phyloP scores from a whole-genome alignment of 2,329 filamentous ascomycete species.

The Alternaria gaisen region DNA sequence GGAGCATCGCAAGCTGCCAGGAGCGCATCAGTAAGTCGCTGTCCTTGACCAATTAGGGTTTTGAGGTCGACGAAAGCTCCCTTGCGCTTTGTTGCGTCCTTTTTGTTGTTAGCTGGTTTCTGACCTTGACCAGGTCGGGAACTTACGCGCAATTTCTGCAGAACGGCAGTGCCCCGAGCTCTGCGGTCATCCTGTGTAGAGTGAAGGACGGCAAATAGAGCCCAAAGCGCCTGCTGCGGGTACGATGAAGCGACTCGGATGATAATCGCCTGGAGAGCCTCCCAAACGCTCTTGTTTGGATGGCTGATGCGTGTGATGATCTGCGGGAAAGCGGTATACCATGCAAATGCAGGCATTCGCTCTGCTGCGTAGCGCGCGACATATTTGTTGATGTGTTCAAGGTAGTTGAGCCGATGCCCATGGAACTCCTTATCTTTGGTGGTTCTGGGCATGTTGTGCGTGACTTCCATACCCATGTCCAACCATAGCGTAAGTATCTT shows the following conservation, averaged over 20 bases:
- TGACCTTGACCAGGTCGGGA: slow-evolving; percentile 8
- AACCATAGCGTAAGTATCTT: slow-evolving; percentile 94
- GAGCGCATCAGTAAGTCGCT: slow-evolving; percentile 83
- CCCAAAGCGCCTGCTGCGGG: slow-evolving; percentile 92
- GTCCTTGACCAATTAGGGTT: slow-evolving; percentile 76
- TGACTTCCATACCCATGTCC: slow-evolving; percentile 81
- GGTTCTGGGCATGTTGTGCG: slow-evolving; percentile 31
- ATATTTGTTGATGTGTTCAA: slow-evolving; percentile 65
- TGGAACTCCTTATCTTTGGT: slow-evolving; percentile 43
- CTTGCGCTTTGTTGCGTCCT: slow-evolving; percentile 64
- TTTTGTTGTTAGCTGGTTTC: slow-evolving; percentile 45
- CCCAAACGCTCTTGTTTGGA: slow-evolving; percentile 78
- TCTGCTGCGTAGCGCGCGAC: slow-evolving; percentile 77
- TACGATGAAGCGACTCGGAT: slow-evolving; percentile 85
- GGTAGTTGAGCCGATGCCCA: slow-evolving; percentile 38
- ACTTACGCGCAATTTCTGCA: slow-evolving; percentile 53
- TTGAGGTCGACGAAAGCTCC: slow-evolving; percentile 70
- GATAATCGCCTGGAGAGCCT: slow-evolving; percentile 80
- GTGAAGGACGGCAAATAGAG: slow-evolving; percentile 84
- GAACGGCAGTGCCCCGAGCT: slow-evolving; percentile 58
- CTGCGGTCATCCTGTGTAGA: slow-evolving; percentile 76
- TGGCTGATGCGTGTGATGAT: slow-evolving; percentile 96
- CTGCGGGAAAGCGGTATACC: slow-evolving; percentile 86
- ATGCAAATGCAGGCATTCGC: slow-evolving; percentile 76
- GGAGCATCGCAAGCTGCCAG: slow-evolving; percentile 81